phyloP scores from a whole-genome alignment of 805 yeast genomes.

The Metschnikowia lunata region DNA sequence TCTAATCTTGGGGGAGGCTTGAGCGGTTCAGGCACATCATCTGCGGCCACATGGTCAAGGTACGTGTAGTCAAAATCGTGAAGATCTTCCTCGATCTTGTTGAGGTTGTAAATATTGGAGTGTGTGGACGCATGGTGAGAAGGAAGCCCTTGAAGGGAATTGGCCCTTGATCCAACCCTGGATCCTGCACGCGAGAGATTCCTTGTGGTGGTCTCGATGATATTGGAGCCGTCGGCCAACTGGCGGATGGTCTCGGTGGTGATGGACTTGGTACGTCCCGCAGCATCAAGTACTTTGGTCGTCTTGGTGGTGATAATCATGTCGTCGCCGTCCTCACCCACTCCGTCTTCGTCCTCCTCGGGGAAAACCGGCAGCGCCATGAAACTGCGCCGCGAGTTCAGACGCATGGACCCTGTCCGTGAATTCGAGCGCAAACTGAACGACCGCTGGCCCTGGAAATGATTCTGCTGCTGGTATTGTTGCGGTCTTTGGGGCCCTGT shows the following conservation, averaged over 20 bases:
- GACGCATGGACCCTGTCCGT: conserved; percentile 8
- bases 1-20: background rate
- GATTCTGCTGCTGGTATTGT: background rate
- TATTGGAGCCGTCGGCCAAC: conserved; percentile 41
- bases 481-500: conserved; percentile 24
- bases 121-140: conserved; percentile 6
- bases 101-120: conserved; percentile 21
- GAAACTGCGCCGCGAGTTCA: conserved; percentile 2
- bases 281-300: conserved; percentile 45
- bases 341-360: conserved; percentile 16
- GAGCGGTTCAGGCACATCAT: conserved; percentile 1
- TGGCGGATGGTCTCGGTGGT: conserved; percentile 50
- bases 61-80: conserved; percentile 42
- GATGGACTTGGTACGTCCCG: conserved; percentile 52
- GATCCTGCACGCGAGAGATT: conserved; percentile 35
- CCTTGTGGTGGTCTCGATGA: conserved; percentile 40
- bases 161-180: conserved; percentile 17
- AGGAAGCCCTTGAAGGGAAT: conserved; percentile 18
- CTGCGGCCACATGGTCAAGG: conserved; percentile 21
- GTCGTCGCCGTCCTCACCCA: conserved; percentile 15
- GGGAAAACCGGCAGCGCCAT: conserved; percentile 7
- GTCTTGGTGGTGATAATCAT: conserved; percentile 41
- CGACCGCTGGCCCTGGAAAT: conserved; percentile 1
- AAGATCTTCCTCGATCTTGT: conserved; percentile 41
- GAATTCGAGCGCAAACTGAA: conserved; percentile 7